phyloP scores from a whole-genome alignment of 305 asterid genomes.

The Caryopteris hybrid region DNA sequence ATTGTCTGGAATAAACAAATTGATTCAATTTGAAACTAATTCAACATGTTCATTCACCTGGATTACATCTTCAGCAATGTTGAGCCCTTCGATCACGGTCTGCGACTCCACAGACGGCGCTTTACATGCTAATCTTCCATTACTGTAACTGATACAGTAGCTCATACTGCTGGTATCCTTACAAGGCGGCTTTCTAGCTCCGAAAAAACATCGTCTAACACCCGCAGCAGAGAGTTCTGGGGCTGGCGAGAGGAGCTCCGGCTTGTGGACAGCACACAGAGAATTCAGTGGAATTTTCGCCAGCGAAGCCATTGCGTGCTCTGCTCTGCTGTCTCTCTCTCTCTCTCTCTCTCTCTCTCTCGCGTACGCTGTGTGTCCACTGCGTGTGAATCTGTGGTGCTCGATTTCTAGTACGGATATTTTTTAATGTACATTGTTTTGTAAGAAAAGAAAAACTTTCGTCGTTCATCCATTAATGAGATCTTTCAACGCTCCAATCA shows the following conservation, averaged over 20 bases:
- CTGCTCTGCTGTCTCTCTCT: neutral
- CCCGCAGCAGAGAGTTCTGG: constrained; percentile 11
- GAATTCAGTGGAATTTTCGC: constrained; percentile 40
- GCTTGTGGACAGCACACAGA: constrained; percentile 14
- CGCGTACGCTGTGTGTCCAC: neutral
- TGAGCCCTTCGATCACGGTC: constrained; percentile 59
- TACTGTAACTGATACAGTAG: neutral
- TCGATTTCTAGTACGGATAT: too few species aligned
- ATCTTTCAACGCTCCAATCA: too few species aligned
- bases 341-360: neutral
- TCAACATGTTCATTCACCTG: constrained; percentile 35
- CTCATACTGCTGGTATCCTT: neutral
- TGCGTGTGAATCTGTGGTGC: neutral
- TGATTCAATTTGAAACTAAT: neutral
- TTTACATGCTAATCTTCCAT: constrained; percentile 34
- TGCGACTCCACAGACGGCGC: constrained; percentile 44
- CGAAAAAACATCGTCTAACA: constrained; percentile 1
- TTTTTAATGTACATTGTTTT: too few species aligned
- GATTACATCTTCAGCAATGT: constrained; percentile 73
- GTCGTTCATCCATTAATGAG: too few species aligned
- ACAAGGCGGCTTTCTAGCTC: neutral
- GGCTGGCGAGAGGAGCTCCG: constrained; percentile 24
- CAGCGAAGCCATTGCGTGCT: constrained; percentile 43
- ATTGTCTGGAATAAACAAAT: too few species aligned
- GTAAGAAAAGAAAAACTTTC: too few species aligned